Evolutionary conservation across 208 protist genomes (phyloP).

Genomic region (Leptomonas seymouri): DNA sequence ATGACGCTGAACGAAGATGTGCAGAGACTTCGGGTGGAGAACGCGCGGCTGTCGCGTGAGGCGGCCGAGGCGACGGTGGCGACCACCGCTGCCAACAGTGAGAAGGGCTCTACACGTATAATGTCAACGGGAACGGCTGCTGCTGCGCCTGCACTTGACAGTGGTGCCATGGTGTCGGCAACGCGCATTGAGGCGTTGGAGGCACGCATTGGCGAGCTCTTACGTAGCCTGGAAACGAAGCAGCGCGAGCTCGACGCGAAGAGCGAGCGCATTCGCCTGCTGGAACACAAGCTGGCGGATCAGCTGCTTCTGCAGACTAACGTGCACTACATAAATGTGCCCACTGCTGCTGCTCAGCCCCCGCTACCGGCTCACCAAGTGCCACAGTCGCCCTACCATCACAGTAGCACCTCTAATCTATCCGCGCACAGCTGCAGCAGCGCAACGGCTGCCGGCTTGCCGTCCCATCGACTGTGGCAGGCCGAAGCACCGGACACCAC

Average conservation of each 20-base stretch:
- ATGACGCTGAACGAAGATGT: conserved; percentile 51
- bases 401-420: neutral
- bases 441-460: neutral
- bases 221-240: conserved; percentile 40
- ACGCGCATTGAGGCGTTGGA: conserved; percentile 47
- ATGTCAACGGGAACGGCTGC: neutral
- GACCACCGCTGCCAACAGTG: too few species aligned
- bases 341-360: neutral
- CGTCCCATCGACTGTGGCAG: conserved; percentile 12
- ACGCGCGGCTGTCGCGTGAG: conserved; percentile 35
- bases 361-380: neutral
- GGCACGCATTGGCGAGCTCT: conserved; percentile 41
- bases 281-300: conserved; percentile 82
- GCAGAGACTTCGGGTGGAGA: conserved; percentile 44
- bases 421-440: conserved; percentile 3
- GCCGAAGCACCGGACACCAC: conserved; percentile 15
- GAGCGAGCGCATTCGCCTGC: conserved; percentile 78
- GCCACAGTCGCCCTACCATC: neutral
- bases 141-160: neutral
- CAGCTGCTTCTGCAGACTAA: conserved; percentile 45
- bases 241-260: conserved; percentile 48
- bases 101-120: neutral
- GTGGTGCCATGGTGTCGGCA: neutral
- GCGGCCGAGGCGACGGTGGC: conserved; percentile 13
- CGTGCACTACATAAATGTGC: conserved; percentile 13